Percentiles rank a stretch among this genome's conserved stretches.
phyloP scores from a whole-genome alignment of 2,329 filamentous ascomycete genomes.

The Sporothrix inflata region DNA sequence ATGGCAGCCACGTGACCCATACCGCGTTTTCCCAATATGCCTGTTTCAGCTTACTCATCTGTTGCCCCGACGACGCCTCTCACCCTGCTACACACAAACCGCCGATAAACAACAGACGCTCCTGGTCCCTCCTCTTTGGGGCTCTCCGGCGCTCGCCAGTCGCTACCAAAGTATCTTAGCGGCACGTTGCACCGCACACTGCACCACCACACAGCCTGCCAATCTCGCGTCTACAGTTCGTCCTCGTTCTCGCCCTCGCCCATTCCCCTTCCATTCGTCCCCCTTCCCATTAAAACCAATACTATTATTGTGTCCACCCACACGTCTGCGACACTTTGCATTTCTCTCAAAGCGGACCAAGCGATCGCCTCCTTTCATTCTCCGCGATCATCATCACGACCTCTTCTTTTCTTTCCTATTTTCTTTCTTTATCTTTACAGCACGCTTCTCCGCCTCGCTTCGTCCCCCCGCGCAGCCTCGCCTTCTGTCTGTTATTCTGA shows the following conservation, averaged over 20 bases:
- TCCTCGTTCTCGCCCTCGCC: not conserved
- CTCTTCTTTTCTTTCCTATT: not conserved
- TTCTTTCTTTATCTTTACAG: not conserved
- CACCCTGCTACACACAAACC: constrained; percentile 10
- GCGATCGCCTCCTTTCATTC: constrained; percentile 1
- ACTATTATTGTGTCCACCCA: constrained; percentile 29
- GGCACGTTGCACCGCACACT: constrained; percentile 5
- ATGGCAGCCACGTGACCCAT: constrained; percentile 12
- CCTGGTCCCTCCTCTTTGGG: not conserved
- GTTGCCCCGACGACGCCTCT: constrained; percentile 16
- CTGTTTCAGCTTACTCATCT: constrained; percentile 21
- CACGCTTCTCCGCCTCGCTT: not conserved
- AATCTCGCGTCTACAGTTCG: constrained; percentile 16
- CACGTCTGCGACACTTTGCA: constrained; percentile 23
- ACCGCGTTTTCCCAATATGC: not conserved
- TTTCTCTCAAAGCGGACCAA: constrained; percentile 22
- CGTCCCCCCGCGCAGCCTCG: not conserved
- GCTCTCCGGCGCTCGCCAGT: not conserved
- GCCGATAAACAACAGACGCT: constrained; percentile 19
- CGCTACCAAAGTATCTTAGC: constrained; percentile 1
- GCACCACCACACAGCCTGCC: constrained; percentile 6
- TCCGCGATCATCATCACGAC: constrained; percentile 15
- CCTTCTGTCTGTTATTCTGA: constrained; percentile 25
- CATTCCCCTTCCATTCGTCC: not conserved
- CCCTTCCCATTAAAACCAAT: constrained; percentile 18